Conservation (phyloP, 1,284 basidiomycete species). For the Pyrrhoderma noxium region DNA sequence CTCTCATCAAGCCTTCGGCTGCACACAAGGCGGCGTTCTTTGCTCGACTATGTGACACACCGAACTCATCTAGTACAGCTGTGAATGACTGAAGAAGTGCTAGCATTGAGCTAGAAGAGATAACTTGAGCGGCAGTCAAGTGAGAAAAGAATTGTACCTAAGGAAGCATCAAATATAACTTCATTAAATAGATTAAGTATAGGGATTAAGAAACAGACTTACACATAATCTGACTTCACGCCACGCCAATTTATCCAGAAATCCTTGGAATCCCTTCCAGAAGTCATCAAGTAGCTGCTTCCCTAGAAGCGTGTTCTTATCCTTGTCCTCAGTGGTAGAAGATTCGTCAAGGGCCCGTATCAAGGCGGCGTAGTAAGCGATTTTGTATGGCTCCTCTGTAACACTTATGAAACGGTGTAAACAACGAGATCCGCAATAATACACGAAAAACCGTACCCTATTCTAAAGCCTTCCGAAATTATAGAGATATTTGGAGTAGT, state of each 20-base stretch:
- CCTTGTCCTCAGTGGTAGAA: slow-evolving; percentile 28
- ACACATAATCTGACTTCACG: slow-evolving; percentile 81
- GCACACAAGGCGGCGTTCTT: slow-evolving; percentile 83
- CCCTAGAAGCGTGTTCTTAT: slow-evolving; percentile 42
- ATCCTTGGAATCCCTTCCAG: slow-evolving; percentile 79
- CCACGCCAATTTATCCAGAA: slow-evolving; percentile 84
- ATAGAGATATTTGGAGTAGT: slow-evolving; percentile 42
- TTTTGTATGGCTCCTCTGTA: slow-evolving; percentile 88
- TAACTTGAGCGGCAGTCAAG: slow-evolving; percentile 66
- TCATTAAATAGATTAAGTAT: background rate
- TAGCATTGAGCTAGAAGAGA: slow-evolving; percentile 70
- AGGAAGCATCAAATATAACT: background rate
- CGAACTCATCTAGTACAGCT: slow-evolving; percentile 83
- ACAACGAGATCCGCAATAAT: slow-evolving; percentile 8
- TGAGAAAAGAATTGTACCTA: slow-evolving; percentile 87
- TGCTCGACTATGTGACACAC: slow-evolving; percentile 79
- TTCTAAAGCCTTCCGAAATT: slow-evolving; percentile 69
- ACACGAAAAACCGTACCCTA: slow-evolving; percentile 45
- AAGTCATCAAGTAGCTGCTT: slow-evolving; percentile 81
- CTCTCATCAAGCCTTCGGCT: slow-evolving; percentile 81
- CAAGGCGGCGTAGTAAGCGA: slow-evolving; percentile 81
- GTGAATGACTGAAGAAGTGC: slow-evolving; percentile 76
- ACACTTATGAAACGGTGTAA: slow-evolving; percentile 37
- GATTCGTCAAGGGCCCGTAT: slow-evolving; percentile 60
- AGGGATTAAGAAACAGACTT: slow-evolving; percentile 28